Evolutionary conservation across 805 yeast genomes (phyloP), one percentile per base, ranked within the genome.

Genomic region (Saccharomycopsis synnaedendra): DNA sequence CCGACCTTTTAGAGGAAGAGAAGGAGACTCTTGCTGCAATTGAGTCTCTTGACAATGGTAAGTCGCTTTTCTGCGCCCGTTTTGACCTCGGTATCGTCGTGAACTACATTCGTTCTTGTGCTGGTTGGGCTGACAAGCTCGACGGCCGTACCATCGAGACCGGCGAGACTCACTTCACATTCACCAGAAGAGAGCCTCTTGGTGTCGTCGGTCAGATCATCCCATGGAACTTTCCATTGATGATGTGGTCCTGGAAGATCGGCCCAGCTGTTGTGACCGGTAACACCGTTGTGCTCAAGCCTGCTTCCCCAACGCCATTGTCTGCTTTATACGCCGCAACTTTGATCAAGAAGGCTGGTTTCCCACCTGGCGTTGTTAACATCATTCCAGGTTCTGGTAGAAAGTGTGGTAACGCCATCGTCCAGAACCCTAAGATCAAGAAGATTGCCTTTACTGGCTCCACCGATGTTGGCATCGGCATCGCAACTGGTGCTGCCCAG

Each of bases 401-500:
- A 62, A 80, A 75, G 59, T 83, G 90, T 46, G 97, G 97, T 65
- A 78, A 78, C 54, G 83, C 87, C 41, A 75, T 89, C 55, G 73
- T 90, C 44, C 66, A 72, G 49, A 96, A 89, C 68, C 82, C 80
- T 58, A 78, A 75, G 63, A 79, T 89, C 59, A 85, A 85, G 70
- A 89, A 89, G 74, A 74, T 89, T 61, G 95, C 96, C 8, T 89
- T 89, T 70, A 89, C 97, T 49, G 97, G 97, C 57, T 88, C 96
- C 37, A 89, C 96, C 47, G 87, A 90, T 88, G 72, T 75, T 51
- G 97, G 97, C 62, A 83, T 85, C 64, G 68, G 67, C 58, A 85
- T 89, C 62, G 82, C 85, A 82, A 76, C 75, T 66, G 72, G 75
- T 52, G 89, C 95, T 53, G 86, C 95, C 55, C 79, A 77, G 53